These are phyloP conservation scores for Quercus tomentella DNA, from an alignment of 331 rosid genomes.

Conservation along the genomic window DNA sequence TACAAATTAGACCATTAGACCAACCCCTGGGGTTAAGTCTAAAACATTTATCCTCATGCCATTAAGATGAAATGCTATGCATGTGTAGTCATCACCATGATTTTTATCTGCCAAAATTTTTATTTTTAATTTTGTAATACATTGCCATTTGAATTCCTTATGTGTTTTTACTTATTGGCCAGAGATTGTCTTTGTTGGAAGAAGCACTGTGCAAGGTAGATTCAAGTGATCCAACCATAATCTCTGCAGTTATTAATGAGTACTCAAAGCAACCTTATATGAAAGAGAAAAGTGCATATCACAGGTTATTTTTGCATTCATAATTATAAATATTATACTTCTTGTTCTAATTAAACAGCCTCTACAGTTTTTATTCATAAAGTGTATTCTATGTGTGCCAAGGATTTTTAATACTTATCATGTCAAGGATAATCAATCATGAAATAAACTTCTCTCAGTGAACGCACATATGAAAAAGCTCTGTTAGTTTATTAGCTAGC, in stretches of 20 bases:
- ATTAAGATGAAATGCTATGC: not conserved
- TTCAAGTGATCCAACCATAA: slow-evolving; percentile 47
- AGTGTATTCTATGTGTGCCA: not conserved
- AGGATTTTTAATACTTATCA: not conserved
- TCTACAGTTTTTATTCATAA: not conserved
- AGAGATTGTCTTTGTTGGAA: slow-evolving; percentile 69
- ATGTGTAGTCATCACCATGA: not conserved
- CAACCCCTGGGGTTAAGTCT: not conserved
- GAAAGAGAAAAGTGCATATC: slow-evolving; percentile 56
- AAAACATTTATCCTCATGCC: not conserved
- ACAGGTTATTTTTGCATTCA: slow-evolving; percentile 44
- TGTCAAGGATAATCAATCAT: too few species aligned
- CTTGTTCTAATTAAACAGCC: not conserved
- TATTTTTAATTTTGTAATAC: not conserved
- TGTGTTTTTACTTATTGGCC: slow-evolving; percentile 21
- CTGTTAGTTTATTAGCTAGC: not conserved
- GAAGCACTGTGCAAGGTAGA: slow-evolving; percentile 58
- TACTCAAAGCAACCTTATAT: slow-evolving; percentile 53
- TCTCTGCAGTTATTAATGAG: slow-evolving; percentile 54
- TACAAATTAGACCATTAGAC: too few species aligned
- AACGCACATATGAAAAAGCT: not conserved
- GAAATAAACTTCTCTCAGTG: too few species aligned
- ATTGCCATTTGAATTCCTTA: slow-evolving; percentile 2
- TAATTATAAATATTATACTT: not conserved
- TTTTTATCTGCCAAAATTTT: not conserved